Evolutionary conservation across 352 stramenopile genomes (phyloP).

Genomic region (Phytophthora capsici): DNA sequence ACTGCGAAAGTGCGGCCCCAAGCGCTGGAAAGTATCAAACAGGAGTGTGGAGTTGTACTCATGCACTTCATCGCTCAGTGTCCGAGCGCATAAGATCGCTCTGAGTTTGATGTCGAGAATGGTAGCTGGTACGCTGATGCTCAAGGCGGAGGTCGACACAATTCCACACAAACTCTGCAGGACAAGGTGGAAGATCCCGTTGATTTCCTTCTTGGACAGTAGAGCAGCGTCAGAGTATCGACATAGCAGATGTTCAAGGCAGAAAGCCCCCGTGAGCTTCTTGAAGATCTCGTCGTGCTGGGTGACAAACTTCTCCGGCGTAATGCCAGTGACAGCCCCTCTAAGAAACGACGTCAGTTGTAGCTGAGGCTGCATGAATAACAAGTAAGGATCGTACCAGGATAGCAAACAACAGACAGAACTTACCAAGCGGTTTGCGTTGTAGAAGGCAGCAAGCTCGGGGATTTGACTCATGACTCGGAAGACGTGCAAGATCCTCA

Average conservation of each 20-base stretch:
- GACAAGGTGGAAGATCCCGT: slow-evolving; percentile 80
- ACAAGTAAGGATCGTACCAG: not conserved
- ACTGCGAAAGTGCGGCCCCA: slow-evolving; percentile 69
- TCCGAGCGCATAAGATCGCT: slow-evolving; percentile 63
- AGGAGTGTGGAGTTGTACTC: slow-evolving; percentile 73
- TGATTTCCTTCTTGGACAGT: slow-evolving; percentile 83
- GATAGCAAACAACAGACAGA: not conserved
- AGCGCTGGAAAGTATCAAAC: slow-evolving; percentile 70
- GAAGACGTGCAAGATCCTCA: slow-evolving; percentile 78
- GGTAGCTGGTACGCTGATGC: slow-evolving; percentile 54
- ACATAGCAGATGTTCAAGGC: slow-evolving; percentile 76
- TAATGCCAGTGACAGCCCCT: slow-evolving; percentile 74
- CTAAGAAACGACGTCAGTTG: slow-evolving; percentile 77
- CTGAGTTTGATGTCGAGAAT: slow-evolving; percentile 78
- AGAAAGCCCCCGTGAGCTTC: slow-evolving; percentile 77
- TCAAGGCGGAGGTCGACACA: slow-evolving; percentile 65
- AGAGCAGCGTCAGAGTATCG: slow-evolving; percentile 74
- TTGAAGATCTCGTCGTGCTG: slow-evolving; percentile 86
- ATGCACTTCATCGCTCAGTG: slow-evolving; percentile 75
- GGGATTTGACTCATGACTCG: slow-evolving; percentile 76
- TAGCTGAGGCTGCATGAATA: slow-evolving; percentile 60
- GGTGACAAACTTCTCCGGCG: slow-evolving; percentile 71
- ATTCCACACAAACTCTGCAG: slow-evolving; percentile 81
- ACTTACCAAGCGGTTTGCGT: slow-evolving; percentile 74
- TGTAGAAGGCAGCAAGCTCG: slow-evolving; percentile 79